phyloP scores from a whole-genome alignment of 768 basidiomycete species.

The Rickenella mellea region DNA sequence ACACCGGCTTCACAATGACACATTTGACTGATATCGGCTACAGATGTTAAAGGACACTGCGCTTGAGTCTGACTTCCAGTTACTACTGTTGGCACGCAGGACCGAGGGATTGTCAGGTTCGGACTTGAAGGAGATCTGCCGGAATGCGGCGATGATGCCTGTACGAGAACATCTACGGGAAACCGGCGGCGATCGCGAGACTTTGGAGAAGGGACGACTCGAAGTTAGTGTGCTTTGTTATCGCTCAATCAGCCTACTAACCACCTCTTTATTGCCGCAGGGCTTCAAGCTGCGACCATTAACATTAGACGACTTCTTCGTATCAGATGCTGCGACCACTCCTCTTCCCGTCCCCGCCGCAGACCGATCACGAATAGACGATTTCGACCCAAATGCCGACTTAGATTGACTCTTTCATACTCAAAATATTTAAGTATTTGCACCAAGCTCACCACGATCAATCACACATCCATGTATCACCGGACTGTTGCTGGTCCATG shows the following conservation, averaged over 20 bases:
- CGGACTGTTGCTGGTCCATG: too few species aligned
- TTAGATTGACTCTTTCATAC: too few species aligned
- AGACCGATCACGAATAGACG: too few species aligned
- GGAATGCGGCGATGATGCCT: conserved; percentile 90
- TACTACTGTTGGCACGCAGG: conserved; percentile 52
- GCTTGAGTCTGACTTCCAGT: conserved; percentile 50
- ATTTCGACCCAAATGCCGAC: too few species aligned
- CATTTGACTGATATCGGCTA: neutral
- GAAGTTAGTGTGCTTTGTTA: conserved; percentile 27
- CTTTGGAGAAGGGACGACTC: conserved; percentile 32
- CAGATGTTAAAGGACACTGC: conserved; percentile 82
- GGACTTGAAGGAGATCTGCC: conserved; percentile 84
- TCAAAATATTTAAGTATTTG: too few species aligned
- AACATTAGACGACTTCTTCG: conserved; percentile 58
- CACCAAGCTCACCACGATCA: too few species aligned
- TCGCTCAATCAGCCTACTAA: neutral
- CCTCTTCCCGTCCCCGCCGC: too few species aligned
- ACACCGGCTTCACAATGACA: too few species aligned
- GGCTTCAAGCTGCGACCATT: conserved; percentile 74
- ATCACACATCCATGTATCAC: too few species aligned
- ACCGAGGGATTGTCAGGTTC: conserved; percentile 80
- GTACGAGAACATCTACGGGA: conserved; percentile 74
- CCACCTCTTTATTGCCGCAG: conserved; percentile 25
- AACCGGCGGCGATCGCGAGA: conserved; percentile 35
- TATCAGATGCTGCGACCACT: too few species aligned